Base-by-base conservation (phyloP, 2,329 filamentous ascomycete species). In the Pseudogymnoascus pannorum region DNA sequence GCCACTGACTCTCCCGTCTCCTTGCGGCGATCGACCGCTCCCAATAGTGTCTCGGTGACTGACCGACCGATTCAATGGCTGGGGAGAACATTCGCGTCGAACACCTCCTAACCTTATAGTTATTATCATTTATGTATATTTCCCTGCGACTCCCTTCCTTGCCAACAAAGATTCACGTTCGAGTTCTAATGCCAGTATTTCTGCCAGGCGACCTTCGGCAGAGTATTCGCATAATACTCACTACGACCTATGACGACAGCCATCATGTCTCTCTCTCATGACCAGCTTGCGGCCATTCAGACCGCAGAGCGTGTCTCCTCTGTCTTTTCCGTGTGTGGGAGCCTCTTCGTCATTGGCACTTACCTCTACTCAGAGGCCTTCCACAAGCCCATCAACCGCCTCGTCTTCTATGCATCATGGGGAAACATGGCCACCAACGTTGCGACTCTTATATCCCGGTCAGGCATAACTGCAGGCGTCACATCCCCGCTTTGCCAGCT, bases 331-430 rank as follows among this genome's bases (percentile, higher is more conserved):
- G 69, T 84, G 2, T 29, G 79, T 5, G 81, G 80, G 18, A 80
- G 80, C 4, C 68, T 75, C n/a, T 77, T 83, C 68, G 81, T 85
- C 61, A 73, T 84, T 57, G 64, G 73, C 31, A 84, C 81, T 8
- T 85, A 83, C 64, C 64, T 78, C 7, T 66, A 68, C 7, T 81
- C 77, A 29, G 69, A 71, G 1, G 74, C 74, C 26, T 84, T 84
- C 66, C 77, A 80, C 59, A 83, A 82, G 64, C 80, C 81, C 14
- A 83, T 84, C 68, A 85, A 85, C 64, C 76, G 83, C 18, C 75
- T 87, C 1, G 79, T 86, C 14, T 85, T 86, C 70, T 85, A 80
- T 68, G 82, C 84, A 2, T 80, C 81, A 1, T 82, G 81, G 71
- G 83, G 82, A 5, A 87, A 87, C 66, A 72, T 86, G n/a, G 71